These are phyloP conservation scores for Trichoderma sp. DNA, from an alignment of 2,329 filamentous ascomycete genomes.

Conservation along the genomic window DNA sequence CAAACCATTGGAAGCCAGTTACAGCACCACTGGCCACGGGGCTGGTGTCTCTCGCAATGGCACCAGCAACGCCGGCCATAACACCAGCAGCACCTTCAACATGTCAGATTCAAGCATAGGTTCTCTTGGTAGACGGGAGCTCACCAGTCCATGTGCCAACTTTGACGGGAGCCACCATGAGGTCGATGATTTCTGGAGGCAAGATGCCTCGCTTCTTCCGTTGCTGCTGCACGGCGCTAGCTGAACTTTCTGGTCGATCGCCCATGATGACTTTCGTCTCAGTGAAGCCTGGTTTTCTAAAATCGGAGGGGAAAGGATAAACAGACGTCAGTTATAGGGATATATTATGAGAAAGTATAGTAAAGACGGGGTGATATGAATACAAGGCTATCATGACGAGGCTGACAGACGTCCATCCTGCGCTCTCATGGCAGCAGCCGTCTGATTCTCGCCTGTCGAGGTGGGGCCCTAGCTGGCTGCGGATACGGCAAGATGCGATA, in stretches of 20 bases:
- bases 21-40: conserved; percentile 72
- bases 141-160: conserved; percentile 63
- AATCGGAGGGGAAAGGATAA: too few relatives aligned
- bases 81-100: conserved; percentile 60
- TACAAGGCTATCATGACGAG: neutral
- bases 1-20: conserved; percentile 79
- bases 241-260: neutral
- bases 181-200: conserved; percentile 48
- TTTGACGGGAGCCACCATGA: conserved; percentile 57
- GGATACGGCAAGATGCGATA: conserved; percentile 19
- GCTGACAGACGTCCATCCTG: neutral
- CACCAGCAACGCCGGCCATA: conserved; percentile 67
- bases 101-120: conserved; percentile 29
- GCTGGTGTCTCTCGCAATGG: conserved; percentile 68
- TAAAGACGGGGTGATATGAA: neutral
- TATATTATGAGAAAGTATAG: neutral
- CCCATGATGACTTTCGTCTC: conserved; percentile 8
- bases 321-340: neutral
- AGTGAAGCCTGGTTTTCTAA: neutral
- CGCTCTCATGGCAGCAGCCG: too few relatives aligned
- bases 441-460: conserved; percentile 16
- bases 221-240: conserved; percentile 28
- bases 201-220: conserved; percentile 43
- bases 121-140: conserved; percentile 13
- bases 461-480: conserved; percentile 7